Evolutionary conservation across 2,329 filamentous ascomycete species (phyloP).

Genomic region (Thielaviopsis musarum): DNA sequence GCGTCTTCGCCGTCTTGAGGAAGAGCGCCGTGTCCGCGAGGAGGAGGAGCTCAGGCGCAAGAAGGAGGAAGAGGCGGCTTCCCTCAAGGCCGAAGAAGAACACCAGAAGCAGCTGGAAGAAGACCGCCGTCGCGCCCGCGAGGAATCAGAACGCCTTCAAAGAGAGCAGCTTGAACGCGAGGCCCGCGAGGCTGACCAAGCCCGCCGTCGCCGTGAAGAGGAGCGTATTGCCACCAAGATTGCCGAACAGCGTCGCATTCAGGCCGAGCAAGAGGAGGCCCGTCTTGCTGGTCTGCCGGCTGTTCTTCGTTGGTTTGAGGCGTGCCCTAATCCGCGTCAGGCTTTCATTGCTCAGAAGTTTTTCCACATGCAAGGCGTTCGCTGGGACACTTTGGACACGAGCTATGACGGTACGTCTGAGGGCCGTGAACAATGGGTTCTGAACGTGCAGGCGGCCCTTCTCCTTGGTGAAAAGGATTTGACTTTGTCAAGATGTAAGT

Average conservation of each 20-base stretch:
- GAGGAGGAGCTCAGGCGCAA: conserved; percentile 16
- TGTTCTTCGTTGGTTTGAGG: conserved; percentile 43
- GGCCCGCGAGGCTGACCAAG: conserved; percentile 25
- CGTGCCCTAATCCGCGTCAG: conserved; percentile 32
- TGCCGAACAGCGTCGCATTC: conserved; percentile 32
- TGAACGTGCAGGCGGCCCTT: conserved; percentile 47
- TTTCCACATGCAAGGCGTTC: conserved; percentile 39
- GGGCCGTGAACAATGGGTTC: conserved; percentile 48
- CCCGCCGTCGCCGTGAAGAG: conserved; percentile 33
- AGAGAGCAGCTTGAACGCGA: conserved; percentile 30
- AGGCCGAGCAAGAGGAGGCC: conserved; percentile 36
- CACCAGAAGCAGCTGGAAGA: conserved; percentile 23
- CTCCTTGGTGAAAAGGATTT: conserved; percentile 49
- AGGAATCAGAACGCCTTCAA: conserved; percentile 29
- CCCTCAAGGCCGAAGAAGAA: conserved; percentile 21
- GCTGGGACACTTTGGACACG: conserved; percentile 45
- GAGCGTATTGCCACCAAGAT: conserved; percentile 31
- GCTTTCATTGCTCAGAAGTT: conserved; percentile 36
- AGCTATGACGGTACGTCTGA: conserved; percentile 33
- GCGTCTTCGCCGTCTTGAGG: conserved; percentile 15
- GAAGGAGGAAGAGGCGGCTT: conserved; percentile 15
- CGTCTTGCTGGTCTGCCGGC: conserved; percentile 41
- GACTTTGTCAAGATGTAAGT: conserved; percentile 40
- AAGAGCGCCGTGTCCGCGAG: conserved; percentile 12
- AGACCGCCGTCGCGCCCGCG: conserved; percentile 22